phyloP scores from a whole-genome alignment of 441 rosid species.

The Breynia disticha region DNA sequence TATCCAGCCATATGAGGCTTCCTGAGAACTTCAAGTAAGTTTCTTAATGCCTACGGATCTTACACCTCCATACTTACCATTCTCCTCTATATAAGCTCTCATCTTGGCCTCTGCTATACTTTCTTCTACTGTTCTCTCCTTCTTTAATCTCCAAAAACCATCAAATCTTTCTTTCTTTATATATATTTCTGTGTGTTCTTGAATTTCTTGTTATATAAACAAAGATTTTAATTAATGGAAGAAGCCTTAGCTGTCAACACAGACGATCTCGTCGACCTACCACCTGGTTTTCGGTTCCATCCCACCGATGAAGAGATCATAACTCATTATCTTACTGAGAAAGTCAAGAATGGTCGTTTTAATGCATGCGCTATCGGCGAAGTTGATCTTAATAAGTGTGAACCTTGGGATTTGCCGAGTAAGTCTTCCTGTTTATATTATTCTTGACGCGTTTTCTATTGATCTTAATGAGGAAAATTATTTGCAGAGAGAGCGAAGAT shows the following conservation, averaged over 20 bases:
- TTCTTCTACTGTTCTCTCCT: conserved; percentile 40
- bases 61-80: conserved; percentile 2
- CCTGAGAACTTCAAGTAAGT: conserved; percentile 27
- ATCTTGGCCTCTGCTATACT: conserved; percentile 25
- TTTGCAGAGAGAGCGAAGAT: conserved; percentile 76
- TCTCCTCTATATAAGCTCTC: conserved; percentile 47
- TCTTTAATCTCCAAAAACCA: conserved; percentile 12
- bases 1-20: too few species aligned
- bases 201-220: not conserved
- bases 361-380: conserved; percentile 65
- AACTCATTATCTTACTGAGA: conserved; percentile 56
- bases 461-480: not conserved
- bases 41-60: conserved; percentile 70
- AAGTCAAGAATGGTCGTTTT: conserved; percentile 54
- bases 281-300: conserved; percentile 91
- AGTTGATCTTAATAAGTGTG: conserved; percentile 87
- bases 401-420: conserved; percentile 98
- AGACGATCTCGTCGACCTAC: conserved; percentile 53
- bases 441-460: conserved; percentile 1
- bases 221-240: conserved; percentile 23
- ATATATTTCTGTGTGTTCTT: not conserved
- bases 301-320: conserved; percentile 95
- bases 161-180: not conserved
- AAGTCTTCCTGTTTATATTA: conserved; percentile 15
- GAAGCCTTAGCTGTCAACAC: conserved; percentile 34